Base-by-base conservation (phyloP, 2,329 filamentous ascomycete species). In the Fusarium sp. region DNA sequence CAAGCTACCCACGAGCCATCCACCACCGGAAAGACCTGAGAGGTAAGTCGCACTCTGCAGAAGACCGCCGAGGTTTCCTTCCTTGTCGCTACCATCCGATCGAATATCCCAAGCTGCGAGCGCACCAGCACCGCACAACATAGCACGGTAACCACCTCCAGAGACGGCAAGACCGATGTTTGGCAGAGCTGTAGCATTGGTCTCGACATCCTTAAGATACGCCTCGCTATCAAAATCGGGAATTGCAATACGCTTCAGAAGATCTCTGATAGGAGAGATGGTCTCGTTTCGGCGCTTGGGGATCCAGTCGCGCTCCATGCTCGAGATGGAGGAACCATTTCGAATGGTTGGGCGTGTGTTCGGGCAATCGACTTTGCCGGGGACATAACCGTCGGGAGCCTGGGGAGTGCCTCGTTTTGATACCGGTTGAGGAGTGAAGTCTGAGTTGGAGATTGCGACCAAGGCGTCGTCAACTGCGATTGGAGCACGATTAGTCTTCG, bases 81-180 rank as follows among this genome's bases (percentile, higher is more conserved):
- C 75, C 25, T 70, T 68, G 11, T 72, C 69, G 63, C 78, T 80
- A 30, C 79, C 79, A 0, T 83, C 78, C 0, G 92, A 94, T 21
- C 94, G 88, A 72, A 81, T 87, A 78, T 97, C 94, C 71, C 93
- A 94, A 1, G 93, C 94, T 30, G 92, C 88, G 18, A 97, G 74
- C 45, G 90, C 91, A 64, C 94, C 94, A 18, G 90, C 94, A 40
- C 93, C 93, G 76, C 92, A 95, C 82, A 94, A 84, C 82, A 97
- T 84, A n/a, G 94, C 93, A 59, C 94, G 86, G 78, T 96, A 97
- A 37, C 94, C 94, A 77, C 94, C 94, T 14, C 93, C 93, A 0
- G 93, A 96, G 46, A 92, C 83, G 13, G 93, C 92, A 67, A 97
- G 87, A 18, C 85, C 93, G 66, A 97, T 89, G 71, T 84, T 86